These are phyloP conservation scores for Phanerodontia chrysosporium DNA, from an alignment of 768 basidiomycete species.

Conservation along the genomic window DNA sequence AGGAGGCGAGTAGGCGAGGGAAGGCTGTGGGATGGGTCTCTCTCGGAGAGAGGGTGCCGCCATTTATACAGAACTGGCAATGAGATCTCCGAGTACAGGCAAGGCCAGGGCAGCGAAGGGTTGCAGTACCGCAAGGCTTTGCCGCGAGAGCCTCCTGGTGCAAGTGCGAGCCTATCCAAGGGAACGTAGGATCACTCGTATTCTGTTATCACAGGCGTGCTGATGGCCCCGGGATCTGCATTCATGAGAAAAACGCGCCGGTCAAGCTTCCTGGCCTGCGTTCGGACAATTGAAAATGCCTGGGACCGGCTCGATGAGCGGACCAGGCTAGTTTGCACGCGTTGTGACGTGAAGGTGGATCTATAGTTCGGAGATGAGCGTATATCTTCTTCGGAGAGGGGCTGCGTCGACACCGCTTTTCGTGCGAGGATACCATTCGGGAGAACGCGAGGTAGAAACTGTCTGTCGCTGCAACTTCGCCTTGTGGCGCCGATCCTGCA, in stretches of 20 bases:
- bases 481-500: not conserved
- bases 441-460: not conserved
- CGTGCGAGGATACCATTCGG: not conserved
- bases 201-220: conserved; percentile 1
- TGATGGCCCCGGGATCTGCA: conserved; percentile 5
- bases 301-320: not conserved
- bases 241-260: not conserved
- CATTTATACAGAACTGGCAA: not conserved
- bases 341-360: not conserved
- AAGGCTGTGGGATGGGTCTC: not conserved
- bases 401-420: not conserved
- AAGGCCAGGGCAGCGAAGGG: not conserved
- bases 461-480: not conserved
- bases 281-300: not conserved
- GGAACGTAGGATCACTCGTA: not conserved
- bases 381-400: not conserved
- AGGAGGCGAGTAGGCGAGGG: not conserved
- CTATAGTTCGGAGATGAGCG: conserved; percentile 1
- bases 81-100: not conserved
- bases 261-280: not conserved
- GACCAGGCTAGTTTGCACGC: conserved; percentile 1
- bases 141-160: not conserved
- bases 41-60: not conserved
- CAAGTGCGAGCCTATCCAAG: not conserved
- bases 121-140: not conserved